phyloP scores from a whole-genome alignment of 768 basidiomycete species.

The Leccinum broughii region DNA sequence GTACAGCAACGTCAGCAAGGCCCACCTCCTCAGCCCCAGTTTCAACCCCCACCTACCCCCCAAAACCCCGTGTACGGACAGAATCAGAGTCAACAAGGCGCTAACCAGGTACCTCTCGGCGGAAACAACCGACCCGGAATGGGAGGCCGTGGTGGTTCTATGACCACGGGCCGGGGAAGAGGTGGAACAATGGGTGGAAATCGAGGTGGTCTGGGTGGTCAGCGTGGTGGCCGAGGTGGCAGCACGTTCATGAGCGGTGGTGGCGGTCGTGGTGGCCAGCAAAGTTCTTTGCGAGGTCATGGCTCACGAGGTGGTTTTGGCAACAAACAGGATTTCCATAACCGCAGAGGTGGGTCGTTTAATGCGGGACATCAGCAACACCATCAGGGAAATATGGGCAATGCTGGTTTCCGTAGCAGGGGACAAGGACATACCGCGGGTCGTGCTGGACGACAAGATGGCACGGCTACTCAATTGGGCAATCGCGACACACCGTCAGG shows the following conservation, averaged over 20 bases:
- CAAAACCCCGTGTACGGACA: conserved; percentile 33
- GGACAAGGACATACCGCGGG: conserved; percentile 52
- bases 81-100: conserved; percentile 43
- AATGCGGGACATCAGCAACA: conserved; percentile 43
- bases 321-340: conserved; percentile 59
- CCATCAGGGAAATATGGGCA: conserved; percentile 38
- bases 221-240: conserved; percentile 43
- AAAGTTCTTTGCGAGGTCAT: conserved; percentile 58
- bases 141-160: conserved; percentile 43
- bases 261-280: conserved; percentile 46
- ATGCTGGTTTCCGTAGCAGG: conserved; percentile 56
- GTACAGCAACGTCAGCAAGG: conserved; percentile 46
- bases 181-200: conserved; percentile 49
- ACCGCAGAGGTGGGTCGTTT: conserved; percentile 67
- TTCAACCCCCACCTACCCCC: conserved; percentile 37
- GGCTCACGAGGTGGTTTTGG: conserved; percentile 67
- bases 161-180: conserved; percentile 39
- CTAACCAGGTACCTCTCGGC: conserved; percentile 41
- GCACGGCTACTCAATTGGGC: conserved; percentile 35
- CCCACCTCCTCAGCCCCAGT: conserved; percentile 63
- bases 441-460: conserved; percentile 43
- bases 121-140: conserved; percentile 47
- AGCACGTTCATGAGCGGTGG: conserved; percentile 35
- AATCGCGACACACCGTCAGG: conserved; percentile 51
- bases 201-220: conserved; percentile 46